phyloP scores from a whole-genome alignment of 2,329 filamentous ascomycete genomes.

The Talaromyces sp. region DNA sequence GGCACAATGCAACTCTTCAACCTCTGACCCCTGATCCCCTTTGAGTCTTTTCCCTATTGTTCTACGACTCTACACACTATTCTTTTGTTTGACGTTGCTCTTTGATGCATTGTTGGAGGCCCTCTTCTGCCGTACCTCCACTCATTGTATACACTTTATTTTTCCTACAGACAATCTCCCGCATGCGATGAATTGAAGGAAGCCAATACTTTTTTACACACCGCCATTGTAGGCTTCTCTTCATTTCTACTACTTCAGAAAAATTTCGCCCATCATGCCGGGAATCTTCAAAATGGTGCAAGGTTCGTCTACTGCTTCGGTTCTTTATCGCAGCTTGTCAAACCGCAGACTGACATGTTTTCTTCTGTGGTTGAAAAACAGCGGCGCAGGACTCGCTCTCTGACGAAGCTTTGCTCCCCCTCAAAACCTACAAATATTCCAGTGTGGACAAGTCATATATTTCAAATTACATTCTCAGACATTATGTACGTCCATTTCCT shows the following conservation, averaged over 20 bases:
- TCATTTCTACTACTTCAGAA: not conserved
- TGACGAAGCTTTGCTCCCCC: constrained; percentile 82
- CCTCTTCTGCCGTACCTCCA: not conserved
- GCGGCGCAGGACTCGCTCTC: constrained; percentile 60
- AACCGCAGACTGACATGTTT: not conserved
- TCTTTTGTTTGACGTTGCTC: not conserved
- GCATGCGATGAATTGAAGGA: constrained; percentile 7
- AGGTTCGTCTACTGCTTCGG: constrained; percentile 23
- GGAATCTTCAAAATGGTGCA: constrained; percentile 31
- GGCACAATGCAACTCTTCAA: not conserved
- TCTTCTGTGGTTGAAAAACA: constrained; percentile 14
- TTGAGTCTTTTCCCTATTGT: not conserved
- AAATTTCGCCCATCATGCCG: constrained; percentile 24
- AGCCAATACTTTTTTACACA: constrained; percentile 1
- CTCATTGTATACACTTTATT: not conserved
- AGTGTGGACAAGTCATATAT: constrained; percentile 93
- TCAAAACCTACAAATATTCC: constrained; percentile 96
- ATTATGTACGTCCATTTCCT: constrained; percentile 67
- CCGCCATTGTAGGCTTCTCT: not conserved
- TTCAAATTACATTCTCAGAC: constrained; percentile 86
- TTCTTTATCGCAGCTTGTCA: not conserved
- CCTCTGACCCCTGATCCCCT: not conserved
- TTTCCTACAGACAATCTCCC: not conserved
- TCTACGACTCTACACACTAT: not conserved
- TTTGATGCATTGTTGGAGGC: not conserved